phyloP scores from a whole-genome alignment of 345 rosid genomes.

The Salix viminalis region DNA sequence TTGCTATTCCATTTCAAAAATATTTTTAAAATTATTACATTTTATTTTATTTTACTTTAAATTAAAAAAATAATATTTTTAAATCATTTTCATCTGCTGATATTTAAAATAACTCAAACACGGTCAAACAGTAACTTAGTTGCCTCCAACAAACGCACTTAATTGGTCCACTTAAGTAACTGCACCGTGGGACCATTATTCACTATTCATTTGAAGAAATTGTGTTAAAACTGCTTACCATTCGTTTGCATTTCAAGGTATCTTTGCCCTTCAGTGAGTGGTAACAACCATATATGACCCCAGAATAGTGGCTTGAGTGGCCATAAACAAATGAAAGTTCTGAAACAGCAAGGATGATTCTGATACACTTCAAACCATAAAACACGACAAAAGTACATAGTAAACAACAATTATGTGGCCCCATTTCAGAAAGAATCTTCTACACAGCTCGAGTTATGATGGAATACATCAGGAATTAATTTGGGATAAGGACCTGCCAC shows the following conservation, averaged over 20 bases:
- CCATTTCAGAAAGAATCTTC: conserved; percentile 23
- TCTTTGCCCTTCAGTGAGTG: conserved; percentile 8
- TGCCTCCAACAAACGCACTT: conserved; percentile 4
- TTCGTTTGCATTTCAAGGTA: conserved; percentile 4
- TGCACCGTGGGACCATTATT: conserved; percentile 13
- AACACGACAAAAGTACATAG: conserved; percentile 19
- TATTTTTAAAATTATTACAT: no score
- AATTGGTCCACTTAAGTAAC: not conserved
- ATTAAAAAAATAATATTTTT: no score
- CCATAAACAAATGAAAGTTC: conserved; percentile 15
- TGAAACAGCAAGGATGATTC: conserved; percentile 21
- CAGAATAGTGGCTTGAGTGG: conserved; percentile 23
- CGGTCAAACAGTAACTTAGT: not conserved
- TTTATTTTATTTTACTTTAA: no score
- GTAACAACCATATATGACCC: conserved; percentile 14
- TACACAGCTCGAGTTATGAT: conserved; percentile 24
- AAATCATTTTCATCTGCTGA: rapidly evolving
- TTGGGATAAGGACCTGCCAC: conserved; percentile 22
- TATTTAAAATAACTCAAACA: no score
- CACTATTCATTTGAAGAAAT: conserved; percentile 1
- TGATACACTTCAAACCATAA: conserved; percentile 4
- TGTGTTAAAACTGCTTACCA: not conserved
- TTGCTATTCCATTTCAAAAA: no score
- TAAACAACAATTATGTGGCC: conserved; percentile 21
- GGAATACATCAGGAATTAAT: conserved; percentile 30